Base-by-base conservation (phyloP, 805 yeast species). In the Cyberlindnera japonica region DNA sequence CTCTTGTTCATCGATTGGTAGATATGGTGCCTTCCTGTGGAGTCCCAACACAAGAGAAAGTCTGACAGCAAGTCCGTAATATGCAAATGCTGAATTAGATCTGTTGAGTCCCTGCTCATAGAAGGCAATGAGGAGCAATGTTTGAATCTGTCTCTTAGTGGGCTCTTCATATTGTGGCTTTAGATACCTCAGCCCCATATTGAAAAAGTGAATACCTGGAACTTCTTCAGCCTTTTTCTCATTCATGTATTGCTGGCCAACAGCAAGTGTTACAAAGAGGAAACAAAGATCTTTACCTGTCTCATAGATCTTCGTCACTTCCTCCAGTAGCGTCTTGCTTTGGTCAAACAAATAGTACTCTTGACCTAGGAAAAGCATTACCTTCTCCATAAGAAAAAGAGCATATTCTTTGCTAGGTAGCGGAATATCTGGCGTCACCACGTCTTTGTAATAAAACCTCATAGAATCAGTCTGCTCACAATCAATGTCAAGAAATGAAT, bases 51-150 rank as follows among this genome's bases (percentile, higher is more conserved):
- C 49, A 16, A 65, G 44, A 0, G 63, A 51, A 44, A 62, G 53
- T 20, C 67, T 45, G 13, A 59, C 50, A 3, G 69, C 69, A 9
- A 59, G 38, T 7, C 68, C 70, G 40, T 61, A 62, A 49, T 61
- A 62, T 16, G 55, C 38, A 43, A 56, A 63, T 15, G 64, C 59
- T 1, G 63, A 51, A 11, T 65, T 61, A 4, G 64, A 63, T 38
- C 68, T 53, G 42, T 65, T 65, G 28, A 65, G 47, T 10, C 65
- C 61, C 40, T 63, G 70, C 26, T 58, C 57, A 37, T 55, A 66
- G 40, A 59, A 61, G 5, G 62, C 69, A 21, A 64, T 49, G 29
- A 65, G 43, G 17, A 64, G 44, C 27, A 62, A 56, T 1, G 64
- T 59, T 46, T 66, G 69, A 25, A 65, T 56, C 34, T 49, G 41